Evolutionary conservation across 176 grass and related monocot genomes (phyloP).

Genomic region (Hsuehochloa calcarea): DNA sequence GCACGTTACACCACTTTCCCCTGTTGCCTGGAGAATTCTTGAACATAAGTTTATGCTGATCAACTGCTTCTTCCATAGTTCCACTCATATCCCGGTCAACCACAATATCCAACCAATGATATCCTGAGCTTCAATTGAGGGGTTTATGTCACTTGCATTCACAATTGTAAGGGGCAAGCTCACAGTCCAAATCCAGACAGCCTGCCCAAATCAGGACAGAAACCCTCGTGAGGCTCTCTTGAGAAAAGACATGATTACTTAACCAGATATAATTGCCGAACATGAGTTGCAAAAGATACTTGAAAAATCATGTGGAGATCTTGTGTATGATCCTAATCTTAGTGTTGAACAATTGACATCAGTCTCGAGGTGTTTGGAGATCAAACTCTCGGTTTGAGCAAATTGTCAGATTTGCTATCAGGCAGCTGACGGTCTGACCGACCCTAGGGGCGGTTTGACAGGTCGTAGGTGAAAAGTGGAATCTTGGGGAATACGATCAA

Average conservation of each 20-base stretch:
- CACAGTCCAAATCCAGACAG: conserved; percentile 90
- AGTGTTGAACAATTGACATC: no score
- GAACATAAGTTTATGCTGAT: conserved; percentile 90
- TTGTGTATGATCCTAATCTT: no score
- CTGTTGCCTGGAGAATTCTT: conserved; percentile 74
- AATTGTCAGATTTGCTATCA: no score
- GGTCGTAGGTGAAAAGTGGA: no score
- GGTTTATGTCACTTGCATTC: conserved; percentile 70
- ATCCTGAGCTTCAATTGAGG: conserved; percentile 64
- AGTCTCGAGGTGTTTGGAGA: no score
- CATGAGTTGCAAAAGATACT: conserved; percentile 42
- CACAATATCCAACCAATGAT: conserved; percentile 97
- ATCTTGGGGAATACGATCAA: no score
- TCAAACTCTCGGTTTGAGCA: no score
- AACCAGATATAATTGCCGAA: conserved; percentile 12
- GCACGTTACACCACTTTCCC: conserved; percentile 78
- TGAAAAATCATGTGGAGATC: conserved; percentile 37
- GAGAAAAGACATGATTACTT: neutral
- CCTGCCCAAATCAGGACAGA: conserved; percentile 43
- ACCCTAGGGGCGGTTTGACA: no score
- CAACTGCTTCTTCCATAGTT: conserved; percentile 77
- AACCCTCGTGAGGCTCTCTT: conserved; percentile 1
- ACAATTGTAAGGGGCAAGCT: conserved; percentile 93
- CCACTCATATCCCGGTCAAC: conserved; percentile 50
- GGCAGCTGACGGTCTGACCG: no score